phyloP scores from a whole-genome alignment of 345 rosid species.

The Trapa incisa region DNA sequence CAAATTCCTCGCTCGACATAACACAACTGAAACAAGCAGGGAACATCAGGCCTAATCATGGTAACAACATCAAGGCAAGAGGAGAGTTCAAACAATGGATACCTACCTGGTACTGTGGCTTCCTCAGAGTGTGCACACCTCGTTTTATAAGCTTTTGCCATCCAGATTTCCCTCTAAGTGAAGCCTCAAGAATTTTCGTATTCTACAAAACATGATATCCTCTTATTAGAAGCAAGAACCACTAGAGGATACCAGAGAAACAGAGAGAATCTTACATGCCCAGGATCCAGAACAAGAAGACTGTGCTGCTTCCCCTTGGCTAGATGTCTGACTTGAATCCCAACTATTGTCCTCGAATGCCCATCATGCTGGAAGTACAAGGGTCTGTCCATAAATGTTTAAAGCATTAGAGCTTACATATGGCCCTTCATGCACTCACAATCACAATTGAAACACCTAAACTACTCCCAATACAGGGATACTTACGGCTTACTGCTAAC shows the following conservation, averaged over 20 bases:
- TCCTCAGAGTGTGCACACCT: conserved; percentile 57
- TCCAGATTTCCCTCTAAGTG: conserved; percentile 38
- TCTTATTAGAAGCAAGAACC: background rate
- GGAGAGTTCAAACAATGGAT: background rate
- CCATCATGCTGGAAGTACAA: conserved; percentile 83
- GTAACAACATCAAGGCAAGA: conserved; percentile 3
- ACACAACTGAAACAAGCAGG: conserved; percentile 33
- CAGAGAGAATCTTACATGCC: conserved; percentile 31
- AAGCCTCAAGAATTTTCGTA: conserved; percentile 44
- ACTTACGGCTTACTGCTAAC: conserved; percentile 39
- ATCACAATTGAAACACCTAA: background rate
- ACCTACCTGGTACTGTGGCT: conserved; percentile 65
- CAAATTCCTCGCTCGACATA: conserved; percentile 66
- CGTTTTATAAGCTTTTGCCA: conserved; percentile 65
- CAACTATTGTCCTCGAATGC: conserved; percentile 67
- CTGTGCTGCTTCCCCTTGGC: conserved; percentile 29
- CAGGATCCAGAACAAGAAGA: conserved; percentile 67
- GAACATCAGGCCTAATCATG: conserved; percentile 7
- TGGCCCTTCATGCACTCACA: background rate
- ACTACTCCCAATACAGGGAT: conserved; percentile 3
- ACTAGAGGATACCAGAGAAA: background rate
- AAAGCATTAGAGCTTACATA: background rate
- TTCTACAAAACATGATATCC: conserved; percentile 21
- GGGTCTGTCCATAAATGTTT: conserved; percentile 35
- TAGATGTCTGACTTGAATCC: conserved; percentile 47